A percentile compares a stretch with the other conserved stretches of the same genome.
phyloP scores from a whole-genome alignment of 2,329 filamentous ascomycete species.

The Penicillium decumbens region DNA sequence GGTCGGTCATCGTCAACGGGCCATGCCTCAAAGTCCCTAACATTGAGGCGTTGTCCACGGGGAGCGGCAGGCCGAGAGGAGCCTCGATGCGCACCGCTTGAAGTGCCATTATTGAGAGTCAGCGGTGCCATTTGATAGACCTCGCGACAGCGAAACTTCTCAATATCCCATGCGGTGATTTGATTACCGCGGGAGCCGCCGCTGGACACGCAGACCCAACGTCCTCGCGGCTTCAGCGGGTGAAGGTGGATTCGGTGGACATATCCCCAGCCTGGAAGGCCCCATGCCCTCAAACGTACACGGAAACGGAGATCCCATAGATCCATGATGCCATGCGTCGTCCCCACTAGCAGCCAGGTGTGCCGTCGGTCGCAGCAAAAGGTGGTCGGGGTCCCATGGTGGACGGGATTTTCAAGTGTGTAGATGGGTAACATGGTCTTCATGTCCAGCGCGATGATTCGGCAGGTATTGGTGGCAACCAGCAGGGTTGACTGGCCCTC shows the following conservation, averaged over 20 bases:
- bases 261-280: constrained; percentile 71
- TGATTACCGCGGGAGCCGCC: constrained; percentile 77
- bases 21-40: constrained; percentile 71
- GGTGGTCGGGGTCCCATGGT: constrained; percentile 85
- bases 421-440: constrained; percentile 80
- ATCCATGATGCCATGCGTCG: constrained; percentile 85
- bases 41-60: constrained; percentile 20
- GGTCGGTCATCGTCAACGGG: constrained; percentile 85
- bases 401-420: constrained; percentile 76
- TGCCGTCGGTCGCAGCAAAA: constrained; percentile 82
- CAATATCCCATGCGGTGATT: constrained; percentile 91
- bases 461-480: constrained; percentile 79
- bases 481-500: constrained; percentile 78
- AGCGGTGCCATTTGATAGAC: constrained; percentile 64
- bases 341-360: constrained; percentile 88
- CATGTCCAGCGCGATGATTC: constrained; percentile 78
- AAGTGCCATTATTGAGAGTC: constrained; percentile 13
- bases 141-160: constrained; percentile 82
- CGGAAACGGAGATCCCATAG: constrained; percentile 97
- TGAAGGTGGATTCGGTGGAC: constrained; percentile 78
- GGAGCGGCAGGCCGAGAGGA: constrained; percentile 47
- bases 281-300: constrained; percentile 81
- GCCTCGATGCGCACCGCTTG: constrained; percentile 38
- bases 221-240: constrained; percentile 70
- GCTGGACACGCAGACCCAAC: constrained; percentile 83